Evolutionary conservation across 2,329 filamentous ascomycete genomes (phyloP), one percentile per base, ranked within the genome.

Genomic region (Microsporum ferrugineum): DNA sequence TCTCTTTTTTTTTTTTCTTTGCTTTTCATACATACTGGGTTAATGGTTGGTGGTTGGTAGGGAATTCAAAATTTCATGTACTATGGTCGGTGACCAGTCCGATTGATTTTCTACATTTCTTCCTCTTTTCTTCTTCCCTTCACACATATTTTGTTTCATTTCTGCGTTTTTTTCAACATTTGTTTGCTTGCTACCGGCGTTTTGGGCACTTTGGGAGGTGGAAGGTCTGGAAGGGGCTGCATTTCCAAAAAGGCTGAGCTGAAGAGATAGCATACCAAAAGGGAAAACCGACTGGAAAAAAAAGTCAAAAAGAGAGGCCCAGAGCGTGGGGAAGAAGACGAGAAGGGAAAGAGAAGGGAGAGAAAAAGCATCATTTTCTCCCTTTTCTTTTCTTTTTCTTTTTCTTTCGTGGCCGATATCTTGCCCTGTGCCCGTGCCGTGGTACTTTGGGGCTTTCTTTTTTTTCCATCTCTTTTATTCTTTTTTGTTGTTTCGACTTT

Each of bases 51-150:
- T 36, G 31, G 51, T 34, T 31, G 51, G 51, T 55, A 43, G 17
- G 31, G 51, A 7, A 36, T 34, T 38, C 29, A 55, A 55, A 55
- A 55, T n/a, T 23, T 55, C 33, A 55, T 55, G 51, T 55, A 55
- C 31, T 55, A 55, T 36, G 51, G 51, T 55, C 51, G 51, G 51
- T 31, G 51, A 55, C 51, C 55, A 57, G 55, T 14, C 39, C 39
- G 55, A 57, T 57, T 39, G 12, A 43, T n/a, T 17, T 43, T n/a
- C 39, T 43, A 1, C 10, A 10, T 5, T 43, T 43, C 14, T 23
- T 5, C n/a, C 17, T 29, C 41, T 1, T 33, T 41, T 14, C 41
- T 36, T 57, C 31, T 29, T 27, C n/a, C 17, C 29, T 31, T n/a
- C 5, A 27, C 55, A 57, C 34, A 41, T 57, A 34, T 41, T 56